Conservation (phyloP, 2,329 filamentous ascomycete species). For the Orbilia brochopaga region DNA sequence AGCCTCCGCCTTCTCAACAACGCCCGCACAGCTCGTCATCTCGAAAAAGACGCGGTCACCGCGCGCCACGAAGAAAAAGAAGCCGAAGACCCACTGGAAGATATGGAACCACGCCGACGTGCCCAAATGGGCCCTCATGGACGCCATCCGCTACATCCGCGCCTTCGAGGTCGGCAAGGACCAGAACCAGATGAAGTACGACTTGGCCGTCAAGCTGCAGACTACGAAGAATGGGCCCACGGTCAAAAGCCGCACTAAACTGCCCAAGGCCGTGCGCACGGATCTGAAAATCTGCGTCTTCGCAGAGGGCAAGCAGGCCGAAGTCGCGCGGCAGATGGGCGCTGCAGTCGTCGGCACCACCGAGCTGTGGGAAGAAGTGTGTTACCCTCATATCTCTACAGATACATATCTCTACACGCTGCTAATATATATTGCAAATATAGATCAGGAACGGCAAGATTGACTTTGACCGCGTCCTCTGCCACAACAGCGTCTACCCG, state of each 20-base stretch:
- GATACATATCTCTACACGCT: neutral
- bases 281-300: conserved; percentile 90
- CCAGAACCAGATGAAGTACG: conserved; percentile 80
- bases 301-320: conserved; percentile 74
- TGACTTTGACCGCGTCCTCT: conserved; percentile 87
- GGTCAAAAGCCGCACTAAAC: conserved; percentile 82
- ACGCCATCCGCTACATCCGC: conserved; percentile 95
- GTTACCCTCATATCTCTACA: conserved; percentile 1
- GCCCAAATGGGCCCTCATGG: conserved; percentile 79
- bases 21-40: conserved; percentile 11
- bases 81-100: conserved; percentile 44
- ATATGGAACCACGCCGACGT: conserved; percentile 57
- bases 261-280: conserved; percentile 88
- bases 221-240: conserved; percentile 85
- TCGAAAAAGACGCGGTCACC: conserved; percentile 23
- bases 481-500: conserved; percentile 76
- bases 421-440: conserved; percentile 2
- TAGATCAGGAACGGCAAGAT: conserved; percentile 71
- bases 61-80: conserved; percentile 41
- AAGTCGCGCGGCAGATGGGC: conserved; percentile 76
- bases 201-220: conserved; percentile 80
- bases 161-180: conserved; percentile 87
- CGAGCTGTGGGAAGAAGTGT: conserved; percentile 77
- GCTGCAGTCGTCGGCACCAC: conserved; percentile 86
- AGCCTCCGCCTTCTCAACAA: conserved; percentile 35